Evolutionary conservation across 2,329 filamentous ascomycete genomes (phyloP).

Genomic region (Microcyclospora tardicrescens): DNA sequence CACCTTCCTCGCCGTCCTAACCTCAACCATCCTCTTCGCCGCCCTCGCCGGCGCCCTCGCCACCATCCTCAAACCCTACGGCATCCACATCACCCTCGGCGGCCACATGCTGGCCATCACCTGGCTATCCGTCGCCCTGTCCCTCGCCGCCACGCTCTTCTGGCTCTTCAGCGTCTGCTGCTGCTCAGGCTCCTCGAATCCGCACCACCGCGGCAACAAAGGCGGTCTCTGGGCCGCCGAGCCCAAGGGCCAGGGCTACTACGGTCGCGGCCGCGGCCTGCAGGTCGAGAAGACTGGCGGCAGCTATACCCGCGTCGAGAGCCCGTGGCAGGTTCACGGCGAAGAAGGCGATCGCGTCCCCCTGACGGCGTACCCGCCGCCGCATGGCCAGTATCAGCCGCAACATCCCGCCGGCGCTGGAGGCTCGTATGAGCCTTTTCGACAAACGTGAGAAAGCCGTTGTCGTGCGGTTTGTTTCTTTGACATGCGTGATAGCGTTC

Average conservation of each 20-base stretch:
- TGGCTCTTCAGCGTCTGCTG: slow-evolving; percentile 89
- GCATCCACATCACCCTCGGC: slow-evolving; percentile 55
- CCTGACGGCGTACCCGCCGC: slow-evolving; percentile 13
- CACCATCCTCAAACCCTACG: slow-evolving; percentile 54
- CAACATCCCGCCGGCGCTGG: slow-evolving; percentile 1
- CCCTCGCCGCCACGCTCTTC: slow-evolving; percentile 65
- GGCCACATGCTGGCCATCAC: slow-evolving; percentile 54
- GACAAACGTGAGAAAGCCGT: slow-evolving; percentile 10
- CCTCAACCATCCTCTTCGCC: slow-evolving; percentile 61
- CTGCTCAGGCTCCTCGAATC: slow-evolving; percentile 55
- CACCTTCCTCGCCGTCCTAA: slow-evolving; percentile 52
- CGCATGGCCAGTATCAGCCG: slow-evolving; percentile 10
- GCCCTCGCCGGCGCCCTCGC: slow-evolving; percentile 58
- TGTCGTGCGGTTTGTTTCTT: background rate
- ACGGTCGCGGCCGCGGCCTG: slow-evolving; percentile 21
- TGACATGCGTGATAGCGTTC: background rate
- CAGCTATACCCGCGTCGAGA: slow-evolving; percentile 40
- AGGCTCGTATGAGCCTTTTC: slow-evolving; percentile 30
- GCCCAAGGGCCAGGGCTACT: slow-evolving; percentile 14
- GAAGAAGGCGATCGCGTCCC: slow-evolving; percentile 17
- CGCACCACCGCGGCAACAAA: slow-evolving; percentile 30
- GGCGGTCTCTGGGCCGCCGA: slow-evolving; percentile 23
- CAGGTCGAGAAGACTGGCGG: slow-evolving; percentile 47
- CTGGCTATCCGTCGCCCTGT: slow-evolving; percentile 72
- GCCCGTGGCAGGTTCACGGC: slow-evolving; percentile 25